Base-by-base conservation (phyloP, 495 filamentous ascomycete species). In the Peziza echinospora region DNA sequence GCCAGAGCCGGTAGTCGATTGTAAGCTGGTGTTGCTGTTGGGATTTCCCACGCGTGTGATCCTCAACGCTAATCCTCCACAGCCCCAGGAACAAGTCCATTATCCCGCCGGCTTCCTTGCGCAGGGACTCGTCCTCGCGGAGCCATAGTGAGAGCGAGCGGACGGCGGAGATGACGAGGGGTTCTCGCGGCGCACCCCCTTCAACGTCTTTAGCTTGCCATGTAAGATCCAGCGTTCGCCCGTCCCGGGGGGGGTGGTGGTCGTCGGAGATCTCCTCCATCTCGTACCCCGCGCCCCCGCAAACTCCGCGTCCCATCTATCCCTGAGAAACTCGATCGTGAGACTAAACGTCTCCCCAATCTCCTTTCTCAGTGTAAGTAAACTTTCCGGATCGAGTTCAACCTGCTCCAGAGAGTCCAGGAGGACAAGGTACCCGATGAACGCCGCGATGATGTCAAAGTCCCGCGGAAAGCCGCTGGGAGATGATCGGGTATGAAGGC, bases 241-340 rank as follows among this genome's bases (percentile, higher is more conserved):
- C 13, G 56, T 61, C 34, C 51, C 49, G 10, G 51, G 49, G 13
- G 65, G 60, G 17, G 57, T 49, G 3, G 58, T 54, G 0, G 54
- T 54, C 55, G 49, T 7, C 52, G 44, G 16, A 64, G 66, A 10
- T 13, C 13, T 65, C 63, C 21, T 68, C 62, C 1, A 67, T 64
- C 48, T 72, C 67, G 30, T 75, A 55, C 9, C 71, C 72, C 67
- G 60, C 2, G 67, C 70, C 13, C 71, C 72, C 0, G 69, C 66
- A 13, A 67, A 60, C 8, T 67, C 65, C 1, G 68, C 69, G 51
- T 80, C 76, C 68, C 70, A 79, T 16, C 76, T 61, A 50, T 81
- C 77, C 23, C 75, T 69, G 0, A 81, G 63, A 58, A 71, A 75
- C 55, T 80, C 77, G 52, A 76, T 65, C 0, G 68, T 64, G 3